Conservation (phyloP, 352 stramenopile species). For the Phytophthora hybrid region DNA sequence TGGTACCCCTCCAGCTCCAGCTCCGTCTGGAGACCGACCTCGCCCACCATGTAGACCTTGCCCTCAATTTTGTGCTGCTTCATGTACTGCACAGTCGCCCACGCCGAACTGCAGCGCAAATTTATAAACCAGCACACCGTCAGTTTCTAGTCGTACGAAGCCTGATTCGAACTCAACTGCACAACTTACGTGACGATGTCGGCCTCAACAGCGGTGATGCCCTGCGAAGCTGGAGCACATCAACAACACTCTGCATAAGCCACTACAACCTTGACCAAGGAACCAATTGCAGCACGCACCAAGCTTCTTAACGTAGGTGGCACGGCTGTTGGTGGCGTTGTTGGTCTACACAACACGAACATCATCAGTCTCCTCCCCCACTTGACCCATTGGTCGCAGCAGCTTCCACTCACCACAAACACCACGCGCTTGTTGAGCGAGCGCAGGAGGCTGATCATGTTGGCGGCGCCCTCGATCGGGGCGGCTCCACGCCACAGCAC, state of each 20-base stretch:
- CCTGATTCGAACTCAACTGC: neutral
- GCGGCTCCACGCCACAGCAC: slow-evolving; percentile 77
- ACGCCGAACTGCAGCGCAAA: slow-evolving; percentile 65
- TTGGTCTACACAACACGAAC: slow-evolving; percentile 64
- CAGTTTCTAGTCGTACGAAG: neutral
- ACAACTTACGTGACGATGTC: slow-evolving; percentile 83
- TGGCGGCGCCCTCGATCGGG: slow-evolving; percentile 68
- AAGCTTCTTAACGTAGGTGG: slow-evolving; percentile 88
- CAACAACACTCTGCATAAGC: slow-evolving; percentile 6
- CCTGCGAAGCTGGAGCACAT: slow-evolving; percentile 63
- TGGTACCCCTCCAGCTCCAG: slow-evolving; percentile 74
- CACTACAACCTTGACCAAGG: neutral
- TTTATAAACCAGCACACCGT: slow-evolving; percentile 9
- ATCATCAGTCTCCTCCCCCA: slow-evolving; percentile 10
- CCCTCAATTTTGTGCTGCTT: slow-evolving; percentile 77
- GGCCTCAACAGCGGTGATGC: slow-evolving; percentile 66
- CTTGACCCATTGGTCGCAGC: neutral
- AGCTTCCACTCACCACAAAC: slow-evolving; percentile 68
- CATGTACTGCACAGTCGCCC: slow-evolving; percentile 84
- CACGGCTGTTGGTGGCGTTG: slow-evolving; percentile 86
- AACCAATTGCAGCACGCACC: slow-evolving; percentile 39
- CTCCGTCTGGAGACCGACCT: slow-evolving; percentile 73
- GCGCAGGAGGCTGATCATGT: slow-evolving; percentile 70
- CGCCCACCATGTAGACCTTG: slow-evolving; percentile 90
- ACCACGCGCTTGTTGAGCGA: slow-evolving; percentile 84